Evolutionary conservation across 2,329 filamentous ascomycete species (phyloP).

Genomic region (Venturia pyrina): DNA sequence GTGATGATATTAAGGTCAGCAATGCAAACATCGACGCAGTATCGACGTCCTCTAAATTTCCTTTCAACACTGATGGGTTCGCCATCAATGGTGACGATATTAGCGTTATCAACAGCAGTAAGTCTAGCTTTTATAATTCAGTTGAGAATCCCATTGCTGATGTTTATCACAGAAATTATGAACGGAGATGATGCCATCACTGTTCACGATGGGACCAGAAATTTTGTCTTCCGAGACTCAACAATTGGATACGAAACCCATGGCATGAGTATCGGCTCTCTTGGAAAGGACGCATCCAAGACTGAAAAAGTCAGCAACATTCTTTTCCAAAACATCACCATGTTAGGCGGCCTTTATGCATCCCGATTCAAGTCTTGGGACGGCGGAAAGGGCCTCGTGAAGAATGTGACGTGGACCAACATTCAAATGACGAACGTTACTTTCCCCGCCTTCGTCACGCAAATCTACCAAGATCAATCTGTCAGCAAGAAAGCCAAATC

Average conservation of each 20-base stretch:
- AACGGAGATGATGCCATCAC: conserved; percentile 21
- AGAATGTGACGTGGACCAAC: conserved; percentile 36
- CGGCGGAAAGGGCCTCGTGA: conserved; percentile 32
- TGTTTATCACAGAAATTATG: not conserved
- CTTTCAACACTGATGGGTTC: conserved; percentile 34
- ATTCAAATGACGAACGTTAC: conserved; percentile 35
- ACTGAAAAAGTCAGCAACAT: conserved; percentile 34
- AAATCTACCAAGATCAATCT: conserved; percentile 35
- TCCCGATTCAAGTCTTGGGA: conserved; percentile 35
- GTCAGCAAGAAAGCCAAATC: conserved; percentile 20
- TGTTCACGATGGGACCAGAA: conserved; percentile 27
- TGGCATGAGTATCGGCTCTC: conserved; percentile 35
- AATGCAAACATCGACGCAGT: conserved; percentile 32
- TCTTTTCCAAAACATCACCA: conserved; percentile 33
- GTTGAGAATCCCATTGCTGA: not conserved
- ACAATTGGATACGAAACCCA: conserved; percentile 36
- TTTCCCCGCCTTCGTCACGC: conserved; percentile 38
- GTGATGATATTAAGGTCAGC: conserved; percentile 31
- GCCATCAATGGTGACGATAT: conserved; percentile 5
- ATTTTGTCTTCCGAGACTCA: conserved; percentile 29
- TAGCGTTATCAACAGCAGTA: not conserved
- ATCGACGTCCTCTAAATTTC: conserved; percentile 26
- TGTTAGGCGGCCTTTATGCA: conserved; percentile 30
- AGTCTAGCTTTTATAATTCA: not conserved
- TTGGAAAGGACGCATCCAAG: conserved; percentile 28